Base-by-base conservation (phyloP, 169 alveolate species). In the Eimeria praecox region DNA sequence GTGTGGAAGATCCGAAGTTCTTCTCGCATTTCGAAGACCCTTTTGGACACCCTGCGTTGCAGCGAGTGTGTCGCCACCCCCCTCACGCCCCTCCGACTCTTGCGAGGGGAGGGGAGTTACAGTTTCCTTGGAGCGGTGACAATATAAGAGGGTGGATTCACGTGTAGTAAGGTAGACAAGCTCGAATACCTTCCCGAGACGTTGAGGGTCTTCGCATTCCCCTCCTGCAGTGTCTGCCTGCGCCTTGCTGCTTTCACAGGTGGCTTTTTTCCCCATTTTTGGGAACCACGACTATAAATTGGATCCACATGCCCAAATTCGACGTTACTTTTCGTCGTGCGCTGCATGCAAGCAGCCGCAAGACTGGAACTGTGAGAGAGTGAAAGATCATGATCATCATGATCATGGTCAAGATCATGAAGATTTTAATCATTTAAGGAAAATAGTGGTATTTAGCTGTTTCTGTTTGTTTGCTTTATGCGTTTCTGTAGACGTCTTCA, bases 211-310 rank as follows among this genome's bases (percentile, higher is more conserved):
- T 1, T 33, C 33, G n/a, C n/a, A 69, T 33, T 33, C 78, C 8
- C 42, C 46, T 69, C n/a, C n/a, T 33, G 42, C 78, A 33, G 46
- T 33, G 22, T 33, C 46, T 12, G 46, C 42, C 10, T 69, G 78
- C 78, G 78, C 46, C 46, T 4, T 69, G 30, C 27, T 69, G 78
- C 27, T 33, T 69, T 27, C 8, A 8, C 62, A 91, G 95, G 95
- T 91, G 62, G 95, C 95, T 12, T 91, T 91, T 38, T 91, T 91
- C 24, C 95, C 95, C 33, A 44, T 91, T 16, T 56, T 91, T 3
- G 95, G 95, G 42, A 91, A 91, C 46, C 95, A 91, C 69, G 95
- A 91, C 54, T 91, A 91, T 33, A 24, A 77, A 27, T 44, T 35
- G 33, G 0, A 0, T 33, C 95, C 95, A 33, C 38, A 91, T 44